Evolutionary conservation across 441 rosid species (phyloP).

Genomic region (Gossypium aridum): DNA sequence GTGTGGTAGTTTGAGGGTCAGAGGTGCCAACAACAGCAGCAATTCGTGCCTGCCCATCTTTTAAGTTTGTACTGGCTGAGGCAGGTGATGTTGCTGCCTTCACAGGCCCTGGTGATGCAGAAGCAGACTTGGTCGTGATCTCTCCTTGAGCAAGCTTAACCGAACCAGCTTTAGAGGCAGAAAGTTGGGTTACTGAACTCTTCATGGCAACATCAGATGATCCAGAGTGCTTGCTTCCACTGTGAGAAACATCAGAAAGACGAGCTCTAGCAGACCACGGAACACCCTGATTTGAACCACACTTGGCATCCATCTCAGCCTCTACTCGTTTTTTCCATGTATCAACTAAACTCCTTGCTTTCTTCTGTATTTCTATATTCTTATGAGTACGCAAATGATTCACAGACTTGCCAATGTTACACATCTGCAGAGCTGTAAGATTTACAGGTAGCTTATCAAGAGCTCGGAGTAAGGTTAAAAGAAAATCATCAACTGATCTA

Average conservation of each 20-base stretch:
- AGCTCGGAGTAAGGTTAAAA: constrained; percentile 71
- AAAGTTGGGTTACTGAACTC: constrained; percentile 49
- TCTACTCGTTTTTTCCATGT: constrained; percentile 98
- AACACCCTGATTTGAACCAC: constrained; percentile 55
- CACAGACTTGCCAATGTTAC: constrained; percentile 95
- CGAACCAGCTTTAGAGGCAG: constrained; percentile 53
- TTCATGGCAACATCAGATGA: constrained; percentile 60
- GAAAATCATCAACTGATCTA: constrained; percentile 72
- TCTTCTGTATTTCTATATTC: constrained; percentile 81
- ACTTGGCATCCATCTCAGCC: constrained; percentile 90
- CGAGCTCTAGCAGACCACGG: constrained; percentile 62
- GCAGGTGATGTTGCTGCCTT: constrained; percentile 45
- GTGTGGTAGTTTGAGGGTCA: constrained; percentile 34
- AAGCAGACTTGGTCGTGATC: constrained; percentile 35
- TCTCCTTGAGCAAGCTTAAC: constrained; percentile 56
- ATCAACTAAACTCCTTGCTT: constrained; percentile 90
- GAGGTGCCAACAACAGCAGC: constrained; percentile 27
- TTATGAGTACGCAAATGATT: constrained; percentile 80
- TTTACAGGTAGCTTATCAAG: constrained; percentile 90
- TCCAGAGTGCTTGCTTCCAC: constrained; percentile 47
- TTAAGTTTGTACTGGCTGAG: constrained; percentile 27
- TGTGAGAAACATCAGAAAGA: constrained; percentile 53
- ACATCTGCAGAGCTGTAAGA: constrained; percentile 84
- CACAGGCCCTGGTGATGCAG: constrained; percentile 47
- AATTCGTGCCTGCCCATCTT: constrained; percentile 46